These are phyloP conservation scores for Boehmeria nivea DNA, from an alignment of 306 rosid species.

Conservation along the genomic window DNA sequence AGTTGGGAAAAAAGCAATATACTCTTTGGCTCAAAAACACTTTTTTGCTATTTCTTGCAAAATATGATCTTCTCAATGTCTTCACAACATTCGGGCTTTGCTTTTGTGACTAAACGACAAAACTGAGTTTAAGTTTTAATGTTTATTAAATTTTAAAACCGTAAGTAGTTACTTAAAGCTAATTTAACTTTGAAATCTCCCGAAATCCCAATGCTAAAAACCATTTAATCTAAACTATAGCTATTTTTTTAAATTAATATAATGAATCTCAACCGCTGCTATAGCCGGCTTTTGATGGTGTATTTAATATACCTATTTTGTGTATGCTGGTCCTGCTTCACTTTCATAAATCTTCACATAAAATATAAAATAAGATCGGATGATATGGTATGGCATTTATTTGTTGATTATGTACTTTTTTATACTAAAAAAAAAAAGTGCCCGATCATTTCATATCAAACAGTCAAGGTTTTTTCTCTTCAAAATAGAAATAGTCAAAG, in stretches of 20 bases:
- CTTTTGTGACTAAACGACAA: constrained; percentile 34
- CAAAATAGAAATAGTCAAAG: no score
- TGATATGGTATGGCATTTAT: no score
- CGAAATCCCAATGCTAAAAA: no score
- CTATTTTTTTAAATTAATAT: background rate
- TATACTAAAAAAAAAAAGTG: no score
- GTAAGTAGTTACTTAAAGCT: constrained; percentile 1
- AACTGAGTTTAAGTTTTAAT: background rate
- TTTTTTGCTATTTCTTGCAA: constrained; percentile 42
- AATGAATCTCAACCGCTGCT: background rate
- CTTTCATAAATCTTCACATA: background rate
- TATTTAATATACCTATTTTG: background rate
- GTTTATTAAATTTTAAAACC: background rate
- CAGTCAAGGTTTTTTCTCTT: no score
- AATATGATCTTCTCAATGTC: constrained; percentile 32
- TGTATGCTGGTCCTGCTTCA: constrained; percentile 1
- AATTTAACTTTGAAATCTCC: no score
- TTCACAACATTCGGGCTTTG: background rate
- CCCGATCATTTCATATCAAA: no score
- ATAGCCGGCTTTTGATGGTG: constrained; percentile 10
- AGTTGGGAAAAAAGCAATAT: constrained; percentile 40
- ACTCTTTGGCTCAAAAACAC: constrained; percentile 3
- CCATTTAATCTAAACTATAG: background rate
- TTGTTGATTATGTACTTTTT: no score
- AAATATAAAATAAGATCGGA: background rate